Evolutionary conservation across 1,284 basidiomycete species (phyloP).

Genomic region (Heliocybe sulcata): DNA sequence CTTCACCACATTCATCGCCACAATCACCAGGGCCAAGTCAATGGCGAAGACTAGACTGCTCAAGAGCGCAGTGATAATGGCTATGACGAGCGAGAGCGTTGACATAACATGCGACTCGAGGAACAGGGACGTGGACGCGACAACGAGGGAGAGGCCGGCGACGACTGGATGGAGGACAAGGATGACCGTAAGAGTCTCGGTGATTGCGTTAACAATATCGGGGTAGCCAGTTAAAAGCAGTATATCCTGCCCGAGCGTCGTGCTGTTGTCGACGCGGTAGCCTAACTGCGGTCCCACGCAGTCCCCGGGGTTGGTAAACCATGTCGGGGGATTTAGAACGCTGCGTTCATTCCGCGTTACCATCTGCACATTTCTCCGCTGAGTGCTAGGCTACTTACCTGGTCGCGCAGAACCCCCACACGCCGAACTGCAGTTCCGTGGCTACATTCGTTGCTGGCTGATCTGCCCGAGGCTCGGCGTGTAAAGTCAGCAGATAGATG

Average conservation of each 20-base stretch:
- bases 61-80: constrained; percentile 47
- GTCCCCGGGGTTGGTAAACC: constrained; percentile 26
- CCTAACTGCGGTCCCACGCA: constrained; percentile 56
- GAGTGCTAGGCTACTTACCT: constrained; percentile 26
- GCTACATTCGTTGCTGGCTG: constrained; percentile 43
- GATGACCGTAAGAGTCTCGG: constrained; percentile 45
- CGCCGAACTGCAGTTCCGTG: constrained; percentile 59
- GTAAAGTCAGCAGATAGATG: constrained; percentile 59
- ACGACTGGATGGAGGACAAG: constrained; percentile 61
- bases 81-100: constrained; percentile 50
- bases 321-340: constrained; percentile 19
- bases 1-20: constrained; percentile 37
- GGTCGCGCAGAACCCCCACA: constrained; percentile 67
- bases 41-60: constrained; percentile 47
- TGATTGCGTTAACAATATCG: constrained; percentile 33
- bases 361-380: not conserved
- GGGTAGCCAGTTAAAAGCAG: constrained; percentile 35
- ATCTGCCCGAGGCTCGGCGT: constrained; percentile 26
- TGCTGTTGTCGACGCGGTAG: constrained; percentile 20
- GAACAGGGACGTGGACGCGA: constrained; percentile 47
- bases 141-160: constrained; percentile 47
- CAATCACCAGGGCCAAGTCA: constrained; percentile 52
- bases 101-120: constrained; percentile 42
- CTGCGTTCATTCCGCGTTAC: constrained; percentile 13
- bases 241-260: constrained; percentile 18